Percentiles rank a stretch among this genome's conserved stretches.
Conservation (phyloP, 2,329 filamentous ascomycete genomes). For the Colletotrichum sublineola region DNA sequence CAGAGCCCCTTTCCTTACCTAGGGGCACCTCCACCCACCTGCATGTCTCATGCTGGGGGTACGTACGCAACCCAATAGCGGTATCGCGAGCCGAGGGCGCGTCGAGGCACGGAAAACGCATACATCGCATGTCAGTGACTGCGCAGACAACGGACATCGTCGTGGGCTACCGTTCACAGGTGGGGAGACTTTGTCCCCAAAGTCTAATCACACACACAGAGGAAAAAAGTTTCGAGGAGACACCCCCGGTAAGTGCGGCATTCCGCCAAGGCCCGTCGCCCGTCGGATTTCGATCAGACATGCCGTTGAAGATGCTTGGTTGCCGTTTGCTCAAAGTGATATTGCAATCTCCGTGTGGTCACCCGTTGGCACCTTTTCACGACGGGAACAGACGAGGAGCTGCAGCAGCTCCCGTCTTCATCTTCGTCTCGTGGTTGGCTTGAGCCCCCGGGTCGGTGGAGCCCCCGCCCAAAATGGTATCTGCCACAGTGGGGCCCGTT, state of each 20-base stretch:
- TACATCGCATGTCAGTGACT: background rate
- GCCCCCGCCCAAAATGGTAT: conserved; percentile 31
- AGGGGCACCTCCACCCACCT: background rate
- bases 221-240: conserved; percentile 8
- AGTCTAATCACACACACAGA: conserved; percentile 8
- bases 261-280: background rate
- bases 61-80: background rate
- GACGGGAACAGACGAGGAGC: conserved; percentile 18
- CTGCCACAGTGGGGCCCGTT: conserved; percentile 42
- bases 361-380: background rate
- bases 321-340: background rate
- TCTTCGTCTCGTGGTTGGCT: conserved; percentile 28
- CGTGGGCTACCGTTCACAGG: background rate
- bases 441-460: conserved; percentile 26
- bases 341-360: background rate
- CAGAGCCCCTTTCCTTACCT: background rate
- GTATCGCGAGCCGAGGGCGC: conserved; percentile 7
- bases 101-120: background rate
- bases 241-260: too few species aligned
- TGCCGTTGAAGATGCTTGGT: background rate
- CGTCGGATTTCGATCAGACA: background rate
- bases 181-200: background rate
- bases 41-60: conserved; percentile 5
- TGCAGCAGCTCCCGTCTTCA: background rate
- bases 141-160: background rate